Conservation (phyloP, 2,329 filamentous ascomycete species). For the Botrytis medusae region DNA sequence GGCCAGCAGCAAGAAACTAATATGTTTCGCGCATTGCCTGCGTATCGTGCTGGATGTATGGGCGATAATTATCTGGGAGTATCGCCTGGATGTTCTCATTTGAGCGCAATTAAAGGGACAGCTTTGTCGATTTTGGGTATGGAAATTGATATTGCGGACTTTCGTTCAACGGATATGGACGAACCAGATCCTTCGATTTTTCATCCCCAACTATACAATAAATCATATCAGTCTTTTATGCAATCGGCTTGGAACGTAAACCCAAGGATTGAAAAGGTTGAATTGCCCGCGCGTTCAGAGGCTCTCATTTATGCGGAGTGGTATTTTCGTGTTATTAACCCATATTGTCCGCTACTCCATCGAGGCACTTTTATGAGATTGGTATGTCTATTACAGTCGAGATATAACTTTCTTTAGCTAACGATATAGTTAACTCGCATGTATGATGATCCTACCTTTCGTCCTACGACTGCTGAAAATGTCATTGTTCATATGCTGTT, state of each 20-base stretch:
- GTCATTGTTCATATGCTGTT: slow-evolving; percentile 79
- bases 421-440: slow-evolving; percentile 57
- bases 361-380: slow-evolving; percentile 69
- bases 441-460: slow-evolving; percentile 67
- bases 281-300: slow-evolving; percentile 62
- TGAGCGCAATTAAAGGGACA: slow-evolving; percentile 75
- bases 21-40: slow-evolving; percentile 31
- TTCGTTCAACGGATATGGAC: slow-evolving; percentile 65
- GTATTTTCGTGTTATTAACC: slow-evolving; percentile 72
- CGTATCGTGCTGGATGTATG: slow-evolving; percentile 41
- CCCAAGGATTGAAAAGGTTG: slow-evolving; percentile 53
- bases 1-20: slow-evolving; percentile 31
- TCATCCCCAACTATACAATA: slow-evolving; percentile 58
- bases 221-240: slow-evolving; percentile 70
- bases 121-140: slow-evolving; percentile 76
- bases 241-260: slow-evolving; percentile 63
- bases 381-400: slow-evolving; percentile 46
- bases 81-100: slow-evolving; percentile 56
- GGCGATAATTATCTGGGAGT: slow-evolving; percentile 68
- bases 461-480: slow-evolving; percentile 61
- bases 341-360: slow-evolving; percentile 75
- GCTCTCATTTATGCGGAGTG: slow-evolving; percentile 69
- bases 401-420: neutral
- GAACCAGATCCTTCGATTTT: slow-evolving; percentile 52
- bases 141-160: slow-evolving; percentile 75